Percentiles rank a stretch among this genome's conserved stretches.
phyloP scores from a whole-genome alignment of 441 rosid species.

The Breynia disticha region DNA sequence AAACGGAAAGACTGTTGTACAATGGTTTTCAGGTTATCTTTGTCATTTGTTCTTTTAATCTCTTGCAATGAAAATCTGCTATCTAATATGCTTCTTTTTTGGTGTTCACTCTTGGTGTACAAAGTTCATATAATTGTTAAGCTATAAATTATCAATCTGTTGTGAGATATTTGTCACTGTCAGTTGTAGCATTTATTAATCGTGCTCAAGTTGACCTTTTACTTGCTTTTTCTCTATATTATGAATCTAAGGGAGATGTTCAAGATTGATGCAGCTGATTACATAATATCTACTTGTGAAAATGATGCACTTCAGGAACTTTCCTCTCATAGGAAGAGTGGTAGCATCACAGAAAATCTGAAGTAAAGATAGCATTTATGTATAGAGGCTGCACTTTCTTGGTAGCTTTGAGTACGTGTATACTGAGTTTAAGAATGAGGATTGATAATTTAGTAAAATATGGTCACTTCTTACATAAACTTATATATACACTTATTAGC shows the following conservation, averaged over 20 bases:
- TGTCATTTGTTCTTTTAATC: conserved; percentile 10
- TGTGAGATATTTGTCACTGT: too few species aligned
- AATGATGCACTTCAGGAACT: conserved; percentile 95
- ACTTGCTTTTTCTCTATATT: conserved; percentile 7
- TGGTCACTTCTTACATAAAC: too few species aligned
- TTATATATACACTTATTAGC: too few species aligned
- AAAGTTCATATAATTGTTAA: too few species aligned
- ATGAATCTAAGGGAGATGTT: conserved; percentile 91
- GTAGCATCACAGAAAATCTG: too few species aligned
- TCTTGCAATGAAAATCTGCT: neutral
- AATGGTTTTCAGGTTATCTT: conserved; percentile 84
- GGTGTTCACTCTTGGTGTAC: neutral
- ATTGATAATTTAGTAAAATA: too few species aligned
- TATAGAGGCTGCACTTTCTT: too few species aligned
- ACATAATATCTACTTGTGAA: conserved; percentile 89
- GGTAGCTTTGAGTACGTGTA: too few species aligned
- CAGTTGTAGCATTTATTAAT: too few species aligned
- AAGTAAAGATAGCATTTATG: too few species aligned
- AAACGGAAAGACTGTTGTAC: conserved; percentile 99
- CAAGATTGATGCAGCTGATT: conserved; percentile 85
- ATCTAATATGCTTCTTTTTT: neutral
- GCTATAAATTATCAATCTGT: too few species aligned
- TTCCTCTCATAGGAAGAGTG: conserved; percentile 97
- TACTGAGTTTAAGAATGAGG: too few species aligned
- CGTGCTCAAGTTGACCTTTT: neutral